Base-by-base conservation (phyloP, 306 rosid genomes). In the Fragaria vesca region DNA sequence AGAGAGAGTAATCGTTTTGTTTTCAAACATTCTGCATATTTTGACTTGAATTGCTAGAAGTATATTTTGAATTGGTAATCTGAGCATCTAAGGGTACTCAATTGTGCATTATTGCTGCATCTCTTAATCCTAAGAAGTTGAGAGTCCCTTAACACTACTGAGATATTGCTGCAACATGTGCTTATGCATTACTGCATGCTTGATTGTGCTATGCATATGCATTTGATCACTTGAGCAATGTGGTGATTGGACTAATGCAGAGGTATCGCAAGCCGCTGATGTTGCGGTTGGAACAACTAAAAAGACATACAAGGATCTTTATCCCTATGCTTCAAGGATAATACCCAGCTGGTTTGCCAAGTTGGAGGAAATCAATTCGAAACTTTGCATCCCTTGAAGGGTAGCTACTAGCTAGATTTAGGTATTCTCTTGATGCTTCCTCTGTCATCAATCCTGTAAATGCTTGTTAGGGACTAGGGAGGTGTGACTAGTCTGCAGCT, bases 281-380 rank as follows among this genome's bases (percentile, higher is more conserved):
- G 83, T 79, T 34, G 51, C 80, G 15, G 82, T 67, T 20, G 54
- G 17, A 46, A 76, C 86, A 10, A 11, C 75, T 1, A 79, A 43
- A 40, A 66, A 57, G 66, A 20, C 81, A 46, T 83, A 79, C 78
- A 76, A 18, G 52, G 79, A 83, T 45, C 34, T 83, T 3, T 76
- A 76, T 50, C 72, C 75, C 13, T 24, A 71, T 66, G 75, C 78
- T 71, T 71, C 76, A 13, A 34, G 20, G 72, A 57, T 83, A 8
- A 79, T 71, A 43, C 86, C 86, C 13, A 66, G 43, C 28, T 79
- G 81, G 81, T 79, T 16, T 38, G 71, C 76, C 60, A 79, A 65
- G 38, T n/a, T 3, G 38, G 76, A 83, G 42, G 74, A 75, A 67
- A 15, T 74, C 12, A 45, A 40, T 15, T 48, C 20, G 40, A 70